Evolutionary conservation across 768 basidiomycete species (phyloP).

Genomic region (Lactarius evosmus): DNA sequence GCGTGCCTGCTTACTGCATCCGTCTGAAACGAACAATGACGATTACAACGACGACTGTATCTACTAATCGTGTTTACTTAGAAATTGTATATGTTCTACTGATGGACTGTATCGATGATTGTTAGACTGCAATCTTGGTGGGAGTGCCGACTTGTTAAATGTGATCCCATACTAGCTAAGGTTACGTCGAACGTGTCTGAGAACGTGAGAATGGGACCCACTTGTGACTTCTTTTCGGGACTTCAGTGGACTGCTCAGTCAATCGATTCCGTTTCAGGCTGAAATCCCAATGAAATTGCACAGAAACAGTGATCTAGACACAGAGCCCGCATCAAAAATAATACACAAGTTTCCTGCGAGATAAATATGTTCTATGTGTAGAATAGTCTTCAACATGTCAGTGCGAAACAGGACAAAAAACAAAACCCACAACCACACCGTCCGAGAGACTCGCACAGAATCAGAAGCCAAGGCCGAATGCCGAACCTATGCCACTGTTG

Average conservation of each 20-base stretch:
- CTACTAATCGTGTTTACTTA: not conserved
- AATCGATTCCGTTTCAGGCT: not conserved
- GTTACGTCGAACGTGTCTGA: not conserved
- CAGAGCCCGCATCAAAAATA: not conserved
- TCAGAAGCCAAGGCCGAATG: not conserved
- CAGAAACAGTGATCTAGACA: not conserved
- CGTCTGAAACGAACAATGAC: conserved; percentile 4
- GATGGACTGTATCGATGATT: not conserved
- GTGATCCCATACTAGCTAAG: no score
- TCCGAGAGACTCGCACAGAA: not conserved
- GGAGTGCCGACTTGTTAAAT: no score
- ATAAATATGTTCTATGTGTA: not conserved
- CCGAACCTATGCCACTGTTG: no score
- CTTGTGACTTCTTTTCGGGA: not conserved
- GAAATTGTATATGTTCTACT: conserved; percentile 1
- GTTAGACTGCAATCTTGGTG: not conserved
- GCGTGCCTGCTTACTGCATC: conserved; percentile 7
- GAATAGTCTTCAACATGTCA: not conserved
- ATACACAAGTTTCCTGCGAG: not conserved
- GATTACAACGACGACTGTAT: not conserved
- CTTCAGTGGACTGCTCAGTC: not conserved
- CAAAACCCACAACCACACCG: not conserved
- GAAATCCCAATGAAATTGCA: not conserved
- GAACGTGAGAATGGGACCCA: not conserved
- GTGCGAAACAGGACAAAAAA: not conserved